These are phyloP conservation scores for Quercus rubra DNA, from an alignment of 306 rosid species.

Conservation along the genomic window DNA sequence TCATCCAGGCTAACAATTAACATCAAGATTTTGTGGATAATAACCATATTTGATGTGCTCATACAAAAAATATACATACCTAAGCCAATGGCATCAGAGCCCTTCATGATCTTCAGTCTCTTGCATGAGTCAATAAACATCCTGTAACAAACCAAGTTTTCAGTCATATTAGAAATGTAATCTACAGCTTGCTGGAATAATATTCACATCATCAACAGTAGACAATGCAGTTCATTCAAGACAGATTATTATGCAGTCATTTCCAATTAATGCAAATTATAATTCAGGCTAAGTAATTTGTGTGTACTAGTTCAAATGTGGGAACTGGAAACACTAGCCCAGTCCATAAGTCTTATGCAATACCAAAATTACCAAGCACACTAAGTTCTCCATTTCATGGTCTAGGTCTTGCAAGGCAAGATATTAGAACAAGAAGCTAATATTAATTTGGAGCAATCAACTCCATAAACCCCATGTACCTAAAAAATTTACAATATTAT, in stretches of 20 bases:
- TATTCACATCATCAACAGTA: neutral
- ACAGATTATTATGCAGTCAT: neutral
- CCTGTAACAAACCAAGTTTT: constrained; percentile 42
- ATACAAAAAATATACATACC: constrained; percentile 42
- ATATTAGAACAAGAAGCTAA: neutral
- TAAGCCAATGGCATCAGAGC: constrained; percentile 96
- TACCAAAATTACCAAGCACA: neutral
- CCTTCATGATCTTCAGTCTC: constrained; percentile 95
- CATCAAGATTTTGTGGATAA: neutral
- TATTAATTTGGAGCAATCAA: neutral
- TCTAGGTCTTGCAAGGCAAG: neutral
- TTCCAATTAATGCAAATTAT: neutral
- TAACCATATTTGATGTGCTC: neutral
- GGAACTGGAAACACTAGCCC: neutral
- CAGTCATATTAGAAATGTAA: constrained; percentile 7
- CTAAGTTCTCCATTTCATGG: too few species aligned
- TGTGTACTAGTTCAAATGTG: neutral
- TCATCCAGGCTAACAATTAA: neutral
- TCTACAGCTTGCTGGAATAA: neutral
- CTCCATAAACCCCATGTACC: neutral
- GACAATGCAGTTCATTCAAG: neutral
- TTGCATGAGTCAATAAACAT: constrained; percentile 91
- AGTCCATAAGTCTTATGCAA: neutral
- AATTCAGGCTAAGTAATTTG: neutral
- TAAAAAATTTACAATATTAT: neutral